Percentiles rank a stretch among this genome's conserved stretches.
Evolutionary conservation across 2,329 filamentous ascomycete genomes (phyloP).

Genomic region (Cladophialophora chaetospira): DNA sequence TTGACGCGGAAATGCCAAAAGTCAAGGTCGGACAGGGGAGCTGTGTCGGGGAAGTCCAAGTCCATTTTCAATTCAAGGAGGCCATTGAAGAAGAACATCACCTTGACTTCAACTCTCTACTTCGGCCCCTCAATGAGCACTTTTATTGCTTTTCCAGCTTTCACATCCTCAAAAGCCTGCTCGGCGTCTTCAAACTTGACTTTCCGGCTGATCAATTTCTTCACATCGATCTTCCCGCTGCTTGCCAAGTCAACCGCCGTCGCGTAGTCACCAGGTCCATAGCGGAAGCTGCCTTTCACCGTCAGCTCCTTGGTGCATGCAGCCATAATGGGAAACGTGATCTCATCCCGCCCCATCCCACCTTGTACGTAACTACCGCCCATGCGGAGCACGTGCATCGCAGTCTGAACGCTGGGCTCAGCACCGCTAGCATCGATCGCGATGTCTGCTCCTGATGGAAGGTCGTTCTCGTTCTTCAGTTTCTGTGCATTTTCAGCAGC

Average conservation of each 20-base stretch:
- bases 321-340: constrained; percentile 88
- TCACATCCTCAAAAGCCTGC: constrained; percentile 82
- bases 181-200: constrained; percentile 83
- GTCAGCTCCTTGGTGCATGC: constrained; percentile 88
- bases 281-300: constrained; percentile 84
- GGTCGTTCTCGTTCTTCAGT: constrained; percentile 63
- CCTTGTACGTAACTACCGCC: constrained; percentile 82
- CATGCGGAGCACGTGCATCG: constrained; percentile 68
- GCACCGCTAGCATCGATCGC: constrained; percentile 81
- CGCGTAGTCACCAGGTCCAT: constrained; percentile 83
- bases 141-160: constrained; percentile 68
- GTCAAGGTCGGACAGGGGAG: too few relatives aligned
- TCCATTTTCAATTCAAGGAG: neutral
- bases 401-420: constrained; percentile 74
- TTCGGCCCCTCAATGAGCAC: constrained; percentile 47
- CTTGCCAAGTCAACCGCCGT: constrained; percentile 77
- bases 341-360: constrained; percentile 86
- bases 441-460: constrained; percentile 70
- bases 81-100: neutral
- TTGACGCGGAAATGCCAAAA: too few relatives aligned
- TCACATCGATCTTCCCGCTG: constrained; percentile 69
- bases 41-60: neutral
- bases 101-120: constrained; percentile 1
- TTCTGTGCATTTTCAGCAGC: constrained; percentile 74
- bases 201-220: constrained; percentile 75